These are phyloP conservation scores for Alternaria novae-zelandiae DNA, from an alignment of 2,329 filamentous ascomycete species.

Conservation along the genomic window DNA sequence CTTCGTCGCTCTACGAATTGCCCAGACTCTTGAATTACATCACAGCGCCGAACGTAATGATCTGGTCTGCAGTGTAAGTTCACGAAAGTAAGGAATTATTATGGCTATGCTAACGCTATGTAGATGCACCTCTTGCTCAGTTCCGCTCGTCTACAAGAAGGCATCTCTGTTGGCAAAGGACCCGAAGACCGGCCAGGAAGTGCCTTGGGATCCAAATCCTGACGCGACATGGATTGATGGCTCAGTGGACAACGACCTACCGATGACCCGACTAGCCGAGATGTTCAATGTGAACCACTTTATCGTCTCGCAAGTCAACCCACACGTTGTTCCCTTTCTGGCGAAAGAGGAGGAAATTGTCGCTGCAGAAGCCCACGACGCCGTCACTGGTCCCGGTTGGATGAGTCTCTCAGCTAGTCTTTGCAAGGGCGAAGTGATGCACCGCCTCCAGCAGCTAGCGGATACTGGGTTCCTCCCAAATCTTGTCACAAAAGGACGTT, in stretches of 20 bases:
- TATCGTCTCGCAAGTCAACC: constrained; percentile 96
- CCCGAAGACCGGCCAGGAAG: constrained; percentile 75
- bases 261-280: constrained; percentile 86
- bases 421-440: constrained; percentile 79
- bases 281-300: constrained; percentile 99
- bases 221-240: constrained; percentile 87
- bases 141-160: constrained; percentile 83
- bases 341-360: constrained; percentile 70
- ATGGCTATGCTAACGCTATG: constrained; percentile 13
- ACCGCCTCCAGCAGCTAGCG: constrained; percentile 79
- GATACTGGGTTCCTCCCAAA: constrained; percentile 84
- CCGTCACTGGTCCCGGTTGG: constrained; percentile 61
- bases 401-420: constrained; percentile 72
- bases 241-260: constrained; percentile 91
- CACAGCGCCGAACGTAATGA: constrained; percentile 90
- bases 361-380: constrained; percentile 38
- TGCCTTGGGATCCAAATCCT: constrained; percentile 84
- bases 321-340: constrained; percentile 88
- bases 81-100: rapidly evolving
- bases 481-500: constrained; percentile 76
- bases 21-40: constrained; percentile 89
- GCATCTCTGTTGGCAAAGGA: constrained; percentile 84
- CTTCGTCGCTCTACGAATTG: constrained; percentile 83
- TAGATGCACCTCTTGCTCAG: constrained; percentile 87
- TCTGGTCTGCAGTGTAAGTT: constrained; percentile 86